Base-by-base conservation (phyloP, 768 basidiomycete species). In the Boletus bicolor region DNA sequence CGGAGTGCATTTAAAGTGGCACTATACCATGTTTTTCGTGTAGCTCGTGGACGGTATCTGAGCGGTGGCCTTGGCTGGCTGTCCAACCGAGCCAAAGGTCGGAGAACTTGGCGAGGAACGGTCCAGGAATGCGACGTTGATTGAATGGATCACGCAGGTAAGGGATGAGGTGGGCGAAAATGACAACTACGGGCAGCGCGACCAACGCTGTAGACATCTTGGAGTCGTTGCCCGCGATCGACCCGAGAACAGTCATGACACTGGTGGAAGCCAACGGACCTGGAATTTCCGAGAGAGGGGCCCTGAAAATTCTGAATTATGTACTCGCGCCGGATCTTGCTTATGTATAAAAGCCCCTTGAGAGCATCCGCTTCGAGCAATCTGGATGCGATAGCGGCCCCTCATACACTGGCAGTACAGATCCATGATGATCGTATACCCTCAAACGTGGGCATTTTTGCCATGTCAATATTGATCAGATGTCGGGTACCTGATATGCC, bases 11-110 rank as follows among this genome's bases (percentile, higher is more conserved):
- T 17, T 19, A 15, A 34, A 38, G 1, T 3, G 17, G 14, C 55
- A 32, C 62, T 78, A 50, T 64, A 86, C 92, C 92, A 55, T 91
- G 81, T 75, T 82, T 84, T 67, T 77, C 66, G 66, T 95, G 92
- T 64, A 88, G 71, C 49, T 80, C 66, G 64, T 95, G 90, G 4
- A 95, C 83, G 12, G 77, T 70, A 62, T 91, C 85, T 9, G 85
- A 89, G 44, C 91, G 82, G 59, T 89, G 86, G 2, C 91, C 91
- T n/a, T 77, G 71, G 44, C 83, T 83, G 35, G 78, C 73, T 35
- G 83, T 75, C 62, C 76, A 80, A 38, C 84, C 88, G 17, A 94
- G 73, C 90, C 91, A 93, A 3, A 79, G 57, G 65, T 89, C 85
- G 10, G 86, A 81, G 64, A 91, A 83, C 63, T 79, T 83, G 37